Conservation (phyloP, 371 early-diverging fungal genomes). For the Chytridium lagenaria region DNA sequence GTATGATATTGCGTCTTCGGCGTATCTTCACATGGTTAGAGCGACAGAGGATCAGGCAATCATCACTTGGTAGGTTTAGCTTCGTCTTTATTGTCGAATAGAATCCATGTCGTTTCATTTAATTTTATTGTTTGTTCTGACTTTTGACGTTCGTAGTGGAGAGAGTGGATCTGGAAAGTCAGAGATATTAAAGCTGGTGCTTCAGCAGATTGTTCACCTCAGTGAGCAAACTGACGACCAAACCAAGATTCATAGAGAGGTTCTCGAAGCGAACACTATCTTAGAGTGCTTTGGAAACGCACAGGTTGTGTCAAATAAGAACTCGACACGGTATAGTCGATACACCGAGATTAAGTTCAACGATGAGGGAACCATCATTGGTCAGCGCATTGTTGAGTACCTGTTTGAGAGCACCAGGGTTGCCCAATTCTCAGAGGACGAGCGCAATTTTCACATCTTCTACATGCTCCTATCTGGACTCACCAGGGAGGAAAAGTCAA, state of each 20-base stretch:
- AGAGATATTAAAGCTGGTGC: slow-evolving; percentile 40
- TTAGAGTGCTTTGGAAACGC: slow-evolving; percentile 67
- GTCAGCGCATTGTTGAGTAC: slow-evolving; percentile 53
- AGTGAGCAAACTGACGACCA: slow-evolving; percentile 34
- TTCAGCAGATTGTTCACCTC: slow-evolving; percentile 41
- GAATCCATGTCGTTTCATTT: not conserved
- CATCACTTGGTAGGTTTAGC: slow-evolving; percentile 46
- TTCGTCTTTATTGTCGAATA: not conserved
- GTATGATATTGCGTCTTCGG: slow-evolving; percentile 82
- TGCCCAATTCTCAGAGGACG: slow-evolving; percentile 41
- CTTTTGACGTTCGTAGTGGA: slow-evolving; percentile 25
- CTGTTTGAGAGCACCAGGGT: slow-evolving; percentile 60
- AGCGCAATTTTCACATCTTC: slow-evolving; percentile 65
- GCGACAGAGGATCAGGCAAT: slow-evolving; percentile 64
- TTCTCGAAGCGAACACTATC: slow-evolving; percentile 37
- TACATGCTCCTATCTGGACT: slow-evolving; percentile 51
- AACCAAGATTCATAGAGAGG: slow-evolving; percentile 35
- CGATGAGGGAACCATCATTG: slow-evolving; percentile 50
- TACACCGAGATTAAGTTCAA: slow-evolving; percentile 57
- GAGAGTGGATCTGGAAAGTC: slow-evolving; percentile 49
- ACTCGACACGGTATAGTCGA: slow-evolving; percentile 61
- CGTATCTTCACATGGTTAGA: slow-evolving; percentile 74
- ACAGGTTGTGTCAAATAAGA: slow-evolving; percentile 50
- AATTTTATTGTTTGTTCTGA: not conserved
- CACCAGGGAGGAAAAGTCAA: slow-evolving; percentile 36